These are phyloP conservation scores for Fusarium ambrosium DNA, from an alignment of 2,329 filamentous ascomycete species.

Conservation along the genomic window DNA sequence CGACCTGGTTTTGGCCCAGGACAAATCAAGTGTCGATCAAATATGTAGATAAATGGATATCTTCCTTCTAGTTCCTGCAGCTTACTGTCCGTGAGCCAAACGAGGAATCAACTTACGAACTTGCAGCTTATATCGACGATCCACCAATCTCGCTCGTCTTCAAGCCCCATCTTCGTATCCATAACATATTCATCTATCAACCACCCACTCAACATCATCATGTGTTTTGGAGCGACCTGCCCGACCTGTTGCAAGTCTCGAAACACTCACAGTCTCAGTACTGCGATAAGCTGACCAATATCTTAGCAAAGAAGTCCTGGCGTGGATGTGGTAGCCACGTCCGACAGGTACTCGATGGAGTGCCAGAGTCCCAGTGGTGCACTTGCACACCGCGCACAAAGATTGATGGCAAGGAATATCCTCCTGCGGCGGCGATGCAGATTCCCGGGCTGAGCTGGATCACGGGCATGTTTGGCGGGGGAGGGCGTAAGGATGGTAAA, in stretches of 20 bases:
- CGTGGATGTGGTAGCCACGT: constrained; percentile 65
- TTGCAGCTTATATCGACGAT: neutral
- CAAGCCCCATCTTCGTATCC: neutral
- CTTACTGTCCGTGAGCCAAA: neutral
- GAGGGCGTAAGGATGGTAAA: constrained; percentile 29
- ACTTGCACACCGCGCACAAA: constrained; percentile 60
- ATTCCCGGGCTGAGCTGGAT: constrained; percentile 58
- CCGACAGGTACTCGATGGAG: constrained; percentile 57
- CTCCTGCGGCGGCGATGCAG: constrained; percentile 57
- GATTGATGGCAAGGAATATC: constrained; percentile 61
- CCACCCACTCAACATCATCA: constrained; percentile 37
- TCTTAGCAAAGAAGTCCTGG: constrained; percentile 62
- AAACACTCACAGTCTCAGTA: too few species aligned
- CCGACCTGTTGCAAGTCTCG: constrained; percentile 56
- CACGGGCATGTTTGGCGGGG: constrained; percentile 44
- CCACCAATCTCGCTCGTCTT: neutral
- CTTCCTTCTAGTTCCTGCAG: neutral
- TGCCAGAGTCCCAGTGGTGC: constrained; percentile 63
- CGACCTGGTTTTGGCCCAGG: neutral
- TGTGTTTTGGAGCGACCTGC: constrained; percentile 59
- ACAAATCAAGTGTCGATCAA: neutral
- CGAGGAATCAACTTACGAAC: neutral
- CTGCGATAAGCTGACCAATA: neutral
- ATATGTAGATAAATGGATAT: neutral
- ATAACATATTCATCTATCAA: neutral